These are phyloP conservation scores for Apophysomyces variabilis DNA, from an alignment of 371 early-diverging fungal species.

Conservation along the genomic window DNA sequence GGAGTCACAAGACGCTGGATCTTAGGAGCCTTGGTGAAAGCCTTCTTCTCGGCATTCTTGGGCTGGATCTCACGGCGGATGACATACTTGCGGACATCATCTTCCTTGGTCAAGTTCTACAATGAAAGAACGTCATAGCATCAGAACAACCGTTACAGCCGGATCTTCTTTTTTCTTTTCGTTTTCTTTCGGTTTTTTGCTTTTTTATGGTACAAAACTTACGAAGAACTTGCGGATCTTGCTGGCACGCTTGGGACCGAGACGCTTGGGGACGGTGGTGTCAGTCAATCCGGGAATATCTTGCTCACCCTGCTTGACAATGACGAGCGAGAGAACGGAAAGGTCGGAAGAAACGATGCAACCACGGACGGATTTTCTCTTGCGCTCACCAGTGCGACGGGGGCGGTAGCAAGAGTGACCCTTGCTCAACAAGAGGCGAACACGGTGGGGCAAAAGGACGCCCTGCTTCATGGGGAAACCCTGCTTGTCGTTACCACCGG, in stretches of 20 bases:
- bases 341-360: slow-evolving; percentile 98
- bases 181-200: background rate
- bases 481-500: slow-evolving; percentile 99
- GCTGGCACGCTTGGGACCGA: slow-evolving; percentile 98
- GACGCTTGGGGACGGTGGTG: slow-evolving; percentile 89
- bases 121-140: background rate
- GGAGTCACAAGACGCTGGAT: slow-evolving; percentile 99
- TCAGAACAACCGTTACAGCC: background rate
- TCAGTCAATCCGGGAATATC: slow-evolving; percentile 98
- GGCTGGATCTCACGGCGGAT: slow-evolving; percentile 95
- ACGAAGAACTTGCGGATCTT: slow-evolving; percentile 99
- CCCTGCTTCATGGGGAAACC: slow-evolving; percentile 99
- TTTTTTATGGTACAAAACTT: slow-evolving; percentile 32
- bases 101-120: slow-evolving; percentile 89
- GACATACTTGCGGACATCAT: slow-evolving; percentile 98
- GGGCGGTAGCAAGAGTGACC: slow-evolving; percentile 99
- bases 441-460: slow-evolving; percentile 94
- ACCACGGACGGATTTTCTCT: slow-evolving; percentile 99
- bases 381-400: slow-evolving; percentile 98
- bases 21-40: slow-evolving; percentile 93
- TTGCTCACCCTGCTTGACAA: slow-evolving; percentile 97
- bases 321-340: slow-evolving; percentile 91
- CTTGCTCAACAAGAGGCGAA: slow-evolving; percentile 93
- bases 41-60: slow-evolving; percentile 90
- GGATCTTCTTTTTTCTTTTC: background rate